Conservation (phyloP, 2,329 filamentous ascomycete species). For the Aspergillus viridinutans region DNA sequence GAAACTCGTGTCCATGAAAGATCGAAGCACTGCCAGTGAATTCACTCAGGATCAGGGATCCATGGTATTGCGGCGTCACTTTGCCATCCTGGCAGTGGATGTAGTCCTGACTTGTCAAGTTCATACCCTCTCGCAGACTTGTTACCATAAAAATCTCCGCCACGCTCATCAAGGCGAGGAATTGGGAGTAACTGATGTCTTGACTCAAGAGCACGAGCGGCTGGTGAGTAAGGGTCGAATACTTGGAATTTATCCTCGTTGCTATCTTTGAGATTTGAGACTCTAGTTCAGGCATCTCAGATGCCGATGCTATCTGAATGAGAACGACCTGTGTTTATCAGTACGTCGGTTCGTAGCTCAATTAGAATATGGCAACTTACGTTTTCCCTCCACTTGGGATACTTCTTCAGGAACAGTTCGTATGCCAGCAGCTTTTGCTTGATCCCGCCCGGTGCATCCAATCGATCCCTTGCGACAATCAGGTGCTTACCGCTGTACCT, state of each 20-base stretch:
- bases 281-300: conserved; percentile 78
- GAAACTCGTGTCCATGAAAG: conserved; percentile 72
- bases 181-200: conserved; percentile 87
- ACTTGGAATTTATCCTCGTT: conserved; percentile 82
- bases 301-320: conserved; percentile 85
- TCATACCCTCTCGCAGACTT: conserved; percentile 93
- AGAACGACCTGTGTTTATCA: conserved; percentile 61
- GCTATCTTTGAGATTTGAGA: conserved; percentile 88
- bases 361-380: conserved; percentile 25
- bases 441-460: conserved; percentile 86
- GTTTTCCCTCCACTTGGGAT: conserved; percentile 80
- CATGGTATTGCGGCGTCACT: conserved; percentile 67
- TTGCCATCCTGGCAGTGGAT: conserved; percentile 85
- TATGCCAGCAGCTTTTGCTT: conserved; percentile 87
- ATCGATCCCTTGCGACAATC: conserved; percentile 88
- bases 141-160: conserved; percentile 91
- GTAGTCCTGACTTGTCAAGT: conserved; percentile 88
- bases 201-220: conserved; percentile 89
- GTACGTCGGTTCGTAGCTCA: background rate
- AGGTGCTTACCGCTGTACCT: conserved; percentile 81
- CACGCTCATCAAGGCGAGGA: conserved; percentile 81
- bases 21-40: conserved; percentile 88
- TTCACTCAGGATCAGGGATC: conserved; percentile 85
- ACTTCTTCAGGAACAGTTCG: conserved; percentile 85
- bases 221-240: conserved; percentile 84